Base-by-base conservation (phyloP, 306 rosid genomes). In the Notholithocarpus densiflorus region DNA sequence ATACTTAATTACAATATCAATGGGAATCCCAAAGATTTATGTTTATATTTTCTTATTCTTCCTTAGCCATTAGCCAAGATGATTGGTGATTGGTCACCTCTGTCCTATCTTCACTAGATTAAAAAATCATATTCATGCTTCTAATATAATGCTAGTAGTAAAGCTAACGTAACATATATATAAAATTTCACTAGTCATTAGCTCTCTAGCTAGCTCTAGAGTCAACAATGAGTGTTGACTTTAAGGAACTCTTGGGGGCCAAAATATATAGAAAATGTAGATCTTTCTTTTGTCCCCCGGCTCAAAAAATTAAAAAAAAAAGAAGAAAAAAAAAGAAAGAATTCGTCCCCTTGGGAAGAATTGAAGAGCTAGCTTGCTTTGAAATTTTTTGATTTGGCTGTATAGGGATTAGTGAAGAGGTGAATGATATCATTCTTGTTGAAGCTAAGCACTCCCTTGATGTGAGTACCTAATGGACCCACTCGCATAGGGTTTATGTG, bases 321-420 rank as follows among this genome's bases (percentile, higher is more conserved):
- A 6, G 0, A 31, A 31, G 0, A 32, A 5, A 0, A 32, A 32
- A 1, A 32, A 5, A 34, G 9, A 34, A 6, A 34, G 40, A 62
- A 26, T 10, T 83, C 76, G 86, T 80, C 71, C 82, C 86, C 85
- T 80, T 74, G 75, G 81, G 82, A 82, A 26, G 77, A 72, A 79
- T 84, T 81, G 90, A 87, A 80, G 80, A 84, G 88, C 61, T 82
- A 84, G 88, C 61, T 82, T 81, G 79, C 75, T 82, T 77, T 75
- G 77, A 75, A 59, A 37, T 65, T 29, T 56, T 83, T 74, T 55
- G 71, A 65, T 65, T 76, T 66, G 84, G 82, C 79, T 48, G 71
- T 37, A 75, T 76, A 79, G 68, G 71, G 68, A 78, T 61, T 52
- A 68, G 57, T 65, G 84, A 60, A 54, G 51, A 64, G 84, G 64